A percentile compares a stretch with the other conserved stretches of the same genome.
These are phyloP conservation scores for Debaryomyces sp. DNA, from an alignment of 1,139 yeast species.

Conservation along the genomic window DNA sequence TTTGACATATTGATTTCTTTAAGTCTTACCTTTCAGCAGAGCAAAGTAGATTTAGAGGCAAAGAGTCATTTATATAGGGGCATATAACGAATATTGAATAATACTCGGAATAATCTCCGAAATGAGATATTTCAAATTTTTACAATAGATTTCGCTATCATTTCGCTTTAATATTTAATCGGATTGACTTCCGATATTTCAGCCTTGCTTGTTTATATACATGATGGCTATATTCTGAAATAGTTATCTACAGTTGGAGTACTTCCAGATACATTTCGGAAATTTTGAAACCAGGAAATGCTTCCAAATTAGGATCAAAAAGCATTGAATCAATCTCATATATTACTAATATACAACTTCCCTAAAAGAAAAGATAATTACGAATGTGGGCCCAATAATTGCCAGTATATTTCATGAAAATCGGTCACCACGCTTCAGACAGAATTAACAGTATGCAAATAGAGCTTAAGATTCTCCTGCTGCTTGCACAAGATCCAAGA, in stretches of 20 bases:
- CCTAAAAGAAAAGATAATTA: not conserved
- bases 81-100: not conserved
- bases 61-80: not conserved
- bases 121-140: not conserved
- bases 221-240: no score
- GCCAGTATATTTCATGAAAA: not conserved
- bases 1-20: not conserved
- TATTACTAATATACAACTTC: constrained; percentile 6
- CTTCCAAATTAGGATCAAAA: no score
- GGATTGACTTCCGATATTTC: no score
- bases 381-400: not conserved
- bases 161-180: no score
- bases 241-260: no score
- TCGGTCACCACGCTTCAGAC: not conserved
- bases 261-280: no score
- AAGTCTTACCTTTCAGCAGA: not conserved
- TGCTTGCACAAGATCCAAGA: constrained; percentile 84
- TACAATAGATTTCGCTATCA: not conserved
- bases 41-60: no score
- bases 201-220: no score
- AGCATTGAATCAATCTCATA: no score
- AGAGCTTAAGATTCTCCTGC: constrained; percentile 52
- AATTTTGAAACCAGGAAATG: no score
- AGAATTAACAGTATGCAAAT: not conserved
- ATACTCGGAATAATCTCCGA: not conserved